phyloP scores from a whole-genome alignment of 495 filamentous ascomycete genomes.

The Neurospora sp. region DNA sequence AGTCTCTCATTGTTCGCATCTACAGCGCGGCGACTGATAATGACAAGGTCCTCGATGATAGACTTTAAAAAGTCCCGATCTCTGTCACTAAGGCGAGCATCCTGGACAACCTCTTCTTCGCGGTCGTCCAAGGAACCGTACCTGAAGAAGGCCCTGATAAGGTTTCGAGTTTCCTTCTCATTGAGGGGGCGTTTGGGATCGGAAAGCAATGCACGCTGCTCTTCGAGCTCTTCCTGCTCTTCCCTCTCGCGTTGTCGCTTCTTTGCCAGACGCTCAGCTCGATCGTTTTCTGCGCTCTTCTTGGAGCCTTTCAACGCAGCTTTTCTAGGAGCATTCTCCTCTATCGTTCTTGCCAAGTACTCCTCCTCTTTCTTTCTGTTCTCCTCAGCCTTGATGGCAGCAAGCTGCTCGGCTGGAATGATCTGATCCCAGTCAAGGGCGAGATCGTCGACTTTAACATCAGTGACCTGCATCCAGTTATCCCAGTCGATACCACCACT shows the following conservation, averaged over 20 bases:
- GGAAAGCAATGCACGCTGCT: conserved; percentile 45
- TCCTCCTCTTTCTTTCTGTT: conserved; percentile 71
- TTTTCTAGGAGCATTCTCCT: conserved; percentile 79
- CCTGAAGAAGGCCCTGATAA: conserved; percentile 76
- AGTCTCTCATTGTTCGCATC: conserved; percentile 57
- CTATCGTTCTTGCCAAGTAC: conserved; percentile 72
- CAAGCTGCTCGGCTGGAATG: conserved; percentile 87
- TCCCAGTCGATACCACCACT: conserved; percentile 82
- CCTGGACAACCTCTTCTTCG: conserved; percentile 71
- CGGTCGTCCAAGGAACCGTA: conserved; percentile 84
- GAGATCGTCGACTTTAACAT: conserved; percentile 87
- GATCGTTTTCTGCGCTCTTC: conserved; percentile 57
- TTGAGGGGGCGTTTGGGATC: conserved; percentile 80
- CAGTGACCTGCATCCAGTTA: conserved; percentile 89
- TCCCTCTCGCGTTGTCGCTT: conserved; percentile 75
- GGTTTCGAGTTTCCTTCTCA: conserved; percentile 84
- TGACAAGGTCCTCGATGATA: conserved; percentile 44
- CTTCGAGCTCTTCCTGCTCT: conserved; percentile 47
- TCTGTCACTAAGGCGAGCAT: conserved; percentile 70
- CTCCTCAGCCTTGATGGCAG: conserved; percentile 79
- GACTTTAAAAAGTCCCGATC: conserved; percentile 65
- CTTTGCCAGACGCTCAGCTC: conserved; percentile 86
- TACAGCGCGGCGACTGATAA: conserved; percentile 53
- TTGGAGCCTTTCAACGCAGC: conserved; percentile 40
- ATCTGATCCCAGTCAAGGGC: conserved; percentile 87